phyloP scores from a whole-genome alignment of 345 rosid genomes.

The Brassica napus region Da-Ae NC_063452.1:48140001-48140500 shows the following conservation, averaged over 20 bases:
- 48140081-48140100: background rate
- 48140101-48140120: conserved; percentile 4
- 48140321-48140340: conserved; percentile 76
- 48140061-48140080: background rate
- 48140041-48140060: background rate
- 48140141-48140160: conserved; percentile 32
- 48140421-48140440: background rate
- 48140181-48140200: conserved; percentile 14
- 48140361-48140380: conserved; percentile 99
- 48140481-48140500: background rate
- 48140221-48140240: conserved; percentile 15
- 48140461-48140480: too few relatives aligned
- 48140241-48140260: background rate
- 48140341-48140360: conserved; percentile 92
- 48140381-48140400: conserved; percentile 56
- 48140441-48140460: background rate
- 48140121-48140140: conserved; percentile 15
- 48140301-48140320: conserved; percentile 84
- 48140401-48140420: background rate
- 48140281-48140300: conserved; percentile 58
- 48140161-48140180: conserved; percentile 6
- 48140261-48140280: conserved; percentile 4
- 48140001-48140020: background rate
- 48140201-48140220: background rate
- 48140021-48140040: conserved; percentile 12